Evolutionary conservation across 768 basidiomycete genomes (phyloP).

Genomic region (Auriscalpium vulgare): DNA sequence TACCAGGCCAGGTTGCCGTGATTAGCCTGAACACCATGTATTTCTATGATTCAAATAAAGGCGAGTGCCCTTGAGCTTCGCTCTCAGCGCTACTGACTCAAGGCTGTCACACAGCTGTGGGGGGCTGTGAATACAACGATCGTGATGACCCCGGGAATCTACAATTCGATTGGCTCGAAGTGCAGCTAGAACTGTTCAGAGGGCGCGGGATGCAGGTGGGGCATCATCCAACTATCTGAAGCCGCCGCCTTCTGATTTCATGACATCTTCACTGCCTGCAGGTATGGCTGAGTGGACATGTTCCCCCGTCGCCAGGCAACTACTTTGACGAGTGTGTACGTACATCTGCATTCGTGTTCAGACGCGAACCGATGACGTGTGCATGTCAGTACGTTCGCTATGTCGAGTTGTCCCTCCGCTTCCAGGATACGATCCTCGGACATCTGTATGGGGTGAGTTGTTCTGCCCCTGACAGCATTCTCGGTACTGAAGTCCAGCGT

Average conservation of each 20-base stretch:
- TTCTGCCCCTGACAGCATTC: constrained; percentile 18
- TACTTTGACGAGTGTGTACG: constrained; percentile 85
- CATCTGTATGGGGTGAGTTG: constrained; percentile 72
- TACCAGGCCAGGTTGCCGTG: constrained; percentile 66
- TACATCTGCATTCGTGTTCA: constrained; percentile 11
- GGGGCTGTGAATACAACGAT: constrained; percentile 58
- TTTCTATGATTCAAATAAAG: constrained; percentile 86
- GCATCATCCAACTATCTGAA: neutral
- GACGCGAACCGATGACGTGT: constrained; percentile 3
- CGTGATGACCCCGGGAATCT: constrained; percentile 80
- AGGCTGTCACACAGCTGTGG: constrained; percentile 45
- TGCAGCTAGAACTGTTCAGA: constrained; percentile 65
- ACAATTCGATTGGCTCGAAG: constrained; percentile 86
- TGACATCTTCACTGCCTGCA: constrained; percentile 17
- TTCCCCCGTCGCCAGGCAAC: constrained; percentile 73
- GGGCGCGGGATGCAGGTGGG: constrained; percentile 66
- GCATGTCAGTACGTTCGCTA: constrained; percentile 50
- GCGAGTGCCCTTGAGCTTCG: constrained; percentile 26
- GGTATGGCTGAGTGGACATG: constrained; percentile 66
- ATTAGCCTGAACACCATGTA: constrained; percentile 88
- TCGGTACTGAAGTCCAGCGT: constrained; percentile 19
- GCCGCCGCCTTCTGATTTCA: constrained; percentile 6
- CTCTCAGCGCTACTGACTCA: neutral
- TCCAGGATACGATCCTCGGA: constrained; percentile 82
- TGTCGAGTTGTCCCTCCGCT: constrained; percentile 67